phyloP scores from a whole-genome alignment of 225 moss, liverwort and hornwort species.

The Pleurozium schreberi region DNA sequence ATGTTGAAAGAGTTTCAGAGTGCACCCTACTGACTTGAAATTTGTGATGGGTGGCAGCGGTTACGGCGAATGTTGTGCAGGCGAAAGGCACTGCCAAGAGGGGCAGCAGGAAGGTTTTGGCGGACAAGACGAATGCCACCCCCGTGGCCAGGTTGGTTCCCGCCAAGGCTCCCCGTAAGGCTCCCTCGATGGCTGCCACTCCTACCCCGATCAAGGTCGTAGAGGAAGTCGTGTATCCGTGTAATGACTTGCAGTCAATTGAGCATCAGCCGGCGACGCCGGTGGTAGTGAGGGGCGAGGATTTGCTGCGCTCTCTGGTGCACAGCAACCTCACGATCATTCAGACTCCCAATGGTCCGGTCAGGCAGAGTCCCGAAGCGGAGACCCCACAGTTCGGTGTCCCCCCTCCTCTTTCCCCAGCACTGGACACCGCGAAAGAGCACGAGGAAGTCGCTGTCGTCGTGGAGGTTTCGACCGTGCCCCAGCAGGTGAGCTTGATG shows the following conservation, averaged over 20 bases:
- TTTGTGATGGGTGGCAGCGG: not conserved
- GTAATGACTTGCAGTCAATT: not conserved
- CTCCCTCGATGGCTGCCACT: not conserved
- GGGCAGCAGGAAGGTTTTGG: conserved; percentile 6
- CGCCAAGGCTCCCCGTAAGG: not conserved
- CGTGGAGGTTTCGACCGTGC: not conserved
- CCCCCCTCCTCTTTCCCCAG: not conserved
- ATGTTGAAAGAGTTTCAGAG: not conserved
- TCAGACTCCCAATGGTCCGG: not conserved
- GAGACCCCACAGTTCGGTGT: conserved; percentile 31
- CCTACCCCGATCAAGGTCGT: not conserved
- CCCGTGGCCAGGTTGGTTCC: not conserved
- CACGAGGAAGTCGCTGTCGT: not conserved
- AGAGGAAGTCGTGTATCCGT: not conserved
- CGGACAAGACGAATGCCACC: conserved; percentile 16
- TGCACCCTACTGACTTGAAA: not conserved
- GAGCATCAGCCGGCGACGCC: not conserved
- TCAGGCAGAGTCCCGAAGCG: not conserved
- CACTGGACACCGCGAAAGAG: not conserved
- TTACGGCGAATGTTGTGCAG: not conserved
- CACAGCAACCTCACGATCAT: not conserved
- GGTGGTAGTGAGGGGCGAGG: conserved; percentile 1
- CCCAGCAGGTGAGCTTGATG: not conserved
- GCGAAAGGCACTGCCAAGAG: not conserved
- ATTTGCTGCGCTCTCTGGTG: conserved; percentile 24